phyloP scores from a whole-genome alignment of 768 basidiomycete genomes.

The Hygrocybe punicea region DNA sequence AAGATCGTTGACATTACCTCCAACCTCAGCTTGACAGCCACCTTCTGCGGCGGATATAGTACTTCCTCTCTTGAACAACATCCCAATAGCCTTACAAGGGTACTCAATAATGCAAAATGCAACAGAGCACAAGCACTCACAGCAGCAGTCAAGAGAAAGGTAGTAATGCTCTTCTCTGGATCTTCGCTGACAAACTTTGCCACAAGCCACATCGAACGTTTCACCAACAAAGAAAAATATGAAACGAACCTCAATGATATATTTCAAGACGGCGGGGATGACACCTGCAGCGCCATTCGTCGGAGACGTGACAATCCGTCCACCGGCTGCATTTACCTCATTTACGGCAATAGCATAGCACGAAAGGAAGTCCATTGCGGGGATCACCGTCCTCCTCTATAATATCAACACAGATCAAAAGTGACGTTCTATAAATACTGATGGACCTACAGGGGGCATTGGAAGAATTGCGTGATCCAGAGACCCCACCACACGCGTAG shows the following conservation, averaged over 20 bases:
- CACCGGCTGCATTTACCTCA: constrained; percentile 91
- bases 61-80: constrained; percentile 96
- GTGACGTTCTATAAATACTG: neutral
- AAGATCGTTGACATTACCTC: constrained; percentile 48
- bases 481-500: constrained; percentile 60
- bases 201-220: constrained; percentile 6
- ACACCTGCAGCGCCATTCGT: constrained; percentile 94
- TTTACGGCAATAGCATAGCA: constrained; percentile 95
- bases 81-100: constrained; percentile 69
- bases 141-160: constrained; percentile 85
- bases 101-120: constrained; percentile 7
- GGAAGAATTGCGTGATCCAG: constrained; percentile 78
- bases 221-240: neutral
- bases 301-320: constrained; percentile 91
- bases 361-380: constrained; percentile 89
- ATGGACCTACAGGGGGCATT: constrained; percentile 68
- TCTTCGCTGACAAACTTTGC: constrained; percentile 84
- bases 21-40: constrained; percentile 93
- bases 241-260: constrained; percentile 66
- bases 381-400: constrained; percentile 81
- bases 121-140: constrained; percentile 41
- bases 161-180: constrained; percentile 80
- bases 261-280: constrained; percentile 89
- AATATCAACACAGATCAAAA: neutral
- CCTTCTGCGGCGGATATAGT: constrained; percentile 97